Conservation (phyloP, 192 early-diverging fungal genomes). For the Anaeromyces robustus region DNA sequence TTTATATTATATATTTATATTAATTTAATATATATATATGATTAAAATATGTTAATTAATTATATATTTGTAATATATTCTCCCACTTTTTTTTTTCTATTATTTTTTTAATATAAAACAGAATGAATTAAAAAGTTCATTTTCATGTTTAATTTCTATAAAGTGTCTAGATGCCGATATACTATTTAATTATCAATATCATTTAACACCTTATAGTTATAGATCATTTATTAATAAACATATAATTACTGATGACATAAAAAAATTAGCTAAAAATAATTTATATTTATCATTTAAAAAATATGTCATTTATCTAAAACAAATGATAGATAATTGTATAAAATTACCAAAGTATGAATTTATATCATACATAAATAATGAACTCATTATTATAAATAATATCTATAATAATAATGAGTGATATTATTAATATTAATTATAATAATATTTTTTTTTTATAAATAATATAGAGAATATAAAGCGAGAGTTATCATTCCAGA, state of each 20-base stretch:
- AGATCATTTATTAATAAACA: not conserved
- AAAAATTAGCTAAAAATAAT: not conserved
- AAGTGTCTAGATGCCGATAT: not conserved
- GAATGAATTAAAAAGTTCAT: not conserved
- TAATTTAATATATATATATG: too few relatives aligned
- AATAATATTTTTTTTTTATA: too few relatives aligned
- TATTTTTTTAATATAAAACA: too few relatives aligned
- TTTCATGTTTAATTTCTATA: not conserved
- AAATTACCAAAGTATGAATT: not conserved
- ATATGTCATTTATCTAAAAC: not conserved
- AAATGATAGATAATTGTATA: not conserved
- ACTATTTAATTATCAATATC: not conserved
- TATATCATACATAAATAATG: too few relatives aligned
- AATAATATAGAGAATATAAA: not conserved
- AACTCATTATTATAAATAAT: not conserved
- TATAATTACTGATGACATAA: not conserved
- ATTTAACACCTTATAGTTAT: not conserved
- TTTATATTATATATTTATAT: too few relatives aligned
- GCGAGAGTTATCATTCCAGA: not conserved
- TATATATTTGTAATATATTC: too few relatives aligned
- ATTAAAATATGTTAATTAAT: too few relatives aligned
- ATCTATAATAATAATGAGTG: not conserved
- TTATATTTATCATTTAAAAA: not conserved
- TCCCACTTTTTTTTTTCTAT: too few relatives aligned
- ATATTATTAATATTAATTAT: too few relatives aligned